Conservation (phyloP, 805 yeast genomes). For the Saturnispora saitoi region DNA sequence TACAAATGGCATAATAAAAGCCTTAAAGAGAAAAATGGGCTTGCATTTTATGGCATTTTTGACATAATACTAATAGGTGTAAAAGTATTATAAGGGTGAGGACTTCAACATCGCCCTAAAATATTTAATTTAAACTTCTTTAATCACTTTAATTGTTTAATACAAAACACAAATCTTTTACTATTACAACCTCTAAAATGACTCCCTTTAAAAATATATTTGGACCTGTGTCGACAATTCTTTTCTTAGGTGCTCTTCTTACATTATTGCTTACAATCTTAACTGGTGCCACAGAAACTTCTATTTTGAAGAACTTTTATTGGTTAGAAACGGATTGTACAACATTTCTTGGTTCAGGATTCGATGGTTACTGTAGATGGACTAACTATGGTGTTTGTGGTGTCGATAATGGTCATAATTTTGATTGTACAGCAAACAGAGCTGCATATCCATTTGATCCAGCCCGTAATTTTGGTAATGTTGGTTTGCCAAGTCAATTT, state of each 20-base stretch:
- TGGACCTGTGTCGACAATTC: slow-evolving; percentile 9
- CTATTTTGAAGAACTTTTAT: slow-evolving; percentile 53
- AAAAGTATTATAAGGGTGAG: no score
- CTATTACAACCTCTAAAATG: no score
- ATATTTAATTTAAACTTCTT: no score
- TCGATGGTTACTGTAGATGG: slow-evolving; percentile 54
- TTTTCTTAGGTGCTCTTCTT: slow-evolving; percentile 35
- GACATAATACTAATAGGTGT: no score
- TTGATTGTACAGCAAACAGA: slow-evolving; percentile 41
- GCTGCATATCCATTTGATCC: slow-evolving; percentile 90
- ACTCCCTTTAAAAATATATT: slow-evolving; percentile 2
- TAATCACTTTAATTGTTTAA: no score
- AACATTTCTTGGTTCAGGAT: slow-evolving; percentile 37
- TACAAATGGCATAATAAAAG: no score
- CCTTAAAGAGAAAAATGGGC: no score
- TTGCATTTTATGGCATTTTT: no score
- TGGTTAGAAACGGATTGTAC: slow-evolving; percentile 75
- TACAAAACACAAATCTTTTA: no score
- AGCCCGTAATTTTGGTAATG: slow-evolving; percentile 51
- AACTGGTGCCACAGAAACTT: slow-evolving; percentile 48
- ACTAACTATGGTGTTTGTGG: slow-evolving; percentile 62
- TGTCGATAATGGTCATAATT: slow-evolving; percentile 34
- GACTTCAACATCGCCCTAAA: no score
- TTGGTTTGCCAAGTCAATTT: slow-evolving; percentile 48
- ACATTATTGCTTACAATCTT: slow-evolving; percentile 56